These are phyloP conservation scores for Termitomyces sp. DNA, from an alignment of 768 basidiomycete species.

Conservation along the genomic window DNA sequence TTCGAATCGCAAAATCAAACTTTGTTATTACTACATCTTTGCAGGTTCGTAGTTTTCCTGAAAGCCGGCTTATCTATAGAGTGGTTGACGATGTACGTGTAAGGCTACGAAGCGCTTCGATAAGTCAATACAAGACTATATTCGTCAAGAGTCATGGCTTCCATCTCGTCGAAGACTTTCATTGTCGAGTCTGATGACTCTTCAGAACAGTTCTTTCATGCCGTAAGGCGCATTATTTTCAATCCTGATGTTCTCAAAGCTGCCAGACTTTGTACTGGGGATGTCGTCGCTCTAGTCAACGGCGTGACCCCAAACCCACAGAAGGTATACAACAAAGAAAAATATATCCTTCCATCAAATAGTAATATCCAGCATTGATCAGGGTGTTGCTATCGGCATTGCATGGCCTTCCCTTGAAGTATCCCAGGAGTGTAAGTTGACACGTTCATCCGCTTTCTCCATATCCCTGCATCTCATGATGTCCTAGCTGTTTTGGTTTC, in stretches of 20 bases:
- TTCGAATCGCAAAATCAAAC: background rate
- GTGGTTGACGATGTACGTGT: background rate
- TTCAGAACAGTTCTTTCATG: slow-evolving; percentile 41
- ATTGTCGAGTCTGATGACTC: slow-evolving; percentile 32
- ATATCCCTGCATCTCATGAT: slow-evolving; percentile 7
- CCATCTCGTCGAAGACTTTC: slow-evolving; percentile 34
- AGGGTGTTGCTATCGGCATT: slow-evolving; percentile 67
- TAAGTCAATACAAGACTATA: background rate
- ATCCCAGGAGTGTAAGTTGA: slow-evolving; percentile 51
- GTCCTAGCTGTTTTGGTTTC: slow-evolving; percentile 53
- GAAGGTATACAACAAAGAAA: slow-evolving; percentile 20
- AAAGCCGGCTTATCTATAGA: background rate
- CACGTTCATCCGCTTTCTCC: slow-evolving; percentile 10
- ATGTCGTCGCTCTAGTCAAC: slow-evolving; percentile 55
- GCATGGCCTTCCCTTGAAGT: slow-evolving; percentile 75
- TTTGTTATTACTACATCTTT: background rate
- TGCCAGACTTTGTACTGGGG: slow-evolving; percentile 63
- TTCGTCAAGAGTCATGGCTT: slow-evolving; percentile 12
- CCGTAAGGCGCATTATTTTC: slow-evolving; percentile 59
- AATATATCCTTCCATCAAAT: slow-evolving; percentile 8
- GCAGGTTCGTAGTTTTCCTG: background rate
- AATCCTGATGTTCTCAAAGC: slow-evolving; percentile 60
- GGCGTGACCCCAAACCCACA: slow-evolving; percentile 26
- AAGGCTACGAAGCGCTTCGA: background rate
- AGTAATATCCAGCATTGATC: slow-evolving; percentile 11